A percentile compares a stretch with the other conserved stretches of the same genome.
These are phyloP conservation scores for Kodamaea jinghongensis DNA, from an alignment of 805 yeast species.

Conservation along the genomic window DNA sequence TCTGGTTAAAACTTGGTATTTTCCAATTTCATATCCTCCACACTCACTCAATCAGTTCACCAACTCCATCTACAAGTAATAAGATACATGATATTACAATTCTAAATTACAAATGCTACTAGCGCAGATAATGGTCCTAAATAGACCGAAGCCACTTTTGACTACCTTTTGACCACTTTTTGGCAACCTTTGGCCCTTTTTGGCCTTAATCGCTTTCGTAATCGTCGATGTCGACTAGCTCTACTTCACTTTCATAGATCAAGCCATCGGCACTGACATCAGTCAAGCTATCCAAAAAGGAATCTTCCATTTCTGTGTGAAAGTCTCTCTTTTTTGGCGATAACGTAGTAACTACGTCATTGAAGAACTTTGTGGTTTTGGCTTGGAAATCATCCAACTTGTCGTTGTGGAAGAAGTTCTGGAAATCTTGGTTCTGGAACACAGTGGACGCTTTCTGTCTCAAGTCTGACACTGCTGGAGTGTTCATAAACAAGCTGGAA, in stretches of 20 bases:
- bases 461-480: constrained; percentile 10
- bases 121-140: too few species aligned
- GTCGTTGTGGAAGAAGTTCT: constrained; percentile 7
- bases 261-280: constrained; percentile 21
- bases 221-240: constrained; percentile 23
- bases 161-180: too few species aligned
- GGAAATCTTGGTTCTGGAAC: constrained; percentile 8
- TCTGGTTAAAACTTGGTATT: too few species aligned
- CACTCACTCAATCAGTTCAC: too few species aligned
- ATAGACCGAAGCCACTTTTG: too few species aligned
- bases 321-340: constrained; percentile 21
- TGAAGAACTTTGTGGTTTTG: constrained; percentile 27
- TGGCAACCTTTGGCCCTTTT: neutral
- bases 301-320: constrained; percentile 7
- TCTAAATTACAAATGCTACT: constrained; percentile 1
- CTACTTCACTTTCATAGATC: constrained; percentile 10
- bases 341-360: constrained; percentile 21
- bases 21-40: too few species aligned
- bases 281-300: constrained; percentile 25
- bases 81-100: too few species aligned
- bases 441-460: constrained; percentile 7
- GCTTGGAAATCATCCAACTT: constrained; percentile 20
- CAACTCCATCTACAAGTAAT: too few species aligned
- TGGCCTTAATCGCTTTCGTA: constrained; percentile 18
- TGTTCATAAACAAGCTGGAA: constrained; percentile 15